Conservation (phyloP, 805 yeast species). For the Wickerhamiella sorbophila region DNA sequence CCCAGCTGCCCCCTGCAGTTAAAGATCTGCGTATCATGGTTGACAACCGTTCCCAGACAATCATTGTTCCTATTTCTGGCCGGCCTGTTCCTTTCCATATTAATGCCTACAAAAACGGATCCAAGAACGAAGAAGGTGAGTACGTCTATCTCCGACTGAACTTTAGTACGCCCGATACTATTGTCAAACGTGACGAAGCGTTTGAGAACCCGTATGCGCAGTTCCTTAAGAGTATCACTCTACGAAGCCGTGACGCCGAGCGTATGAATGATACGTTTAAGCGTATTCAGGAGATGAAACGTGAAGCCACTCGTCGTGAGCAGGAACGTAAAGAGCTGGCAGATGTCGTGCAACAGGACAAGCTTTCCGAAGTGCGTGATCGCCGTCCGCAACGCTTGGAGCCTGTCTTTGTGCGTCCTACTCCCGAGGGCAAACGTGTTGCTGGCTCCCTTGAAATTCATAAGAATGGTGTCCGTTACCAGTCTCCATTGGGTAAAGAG, state of each 20-base stretch:
- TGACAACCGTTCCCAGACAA: constrained; percentile 76
- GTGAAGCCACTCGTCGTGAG: constrained; percentile 80
- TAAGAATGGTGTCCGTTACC: constrained; percentile 91
- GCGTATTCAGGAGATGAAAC: constrained; percentile 82
- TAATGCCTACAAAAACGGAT: constrained; percentile 84
- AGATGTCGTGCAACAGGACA: constrained; percentile 89
- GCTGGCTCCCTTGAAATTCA: constrained; percentile 86
- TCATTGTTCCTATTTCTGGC: constrained; percentile 81
- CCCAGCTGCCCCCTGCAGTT: constrained; percentile 76
- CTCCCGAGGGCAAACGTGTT: constrained; percentile 91
- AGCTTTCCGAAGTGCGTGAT: constrained; percentile 62
- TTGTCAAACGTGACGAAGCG: constrained; percentile 63
- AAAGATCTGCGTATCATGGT: constrained; percentile 76
- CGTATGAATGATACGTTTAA: constrained; percentile 82
- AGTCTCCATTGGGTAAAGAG: constrained; percentile 70
- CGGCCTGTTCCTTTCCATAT: constrained; percentile 97
- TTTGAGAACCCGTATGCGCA: constrained; percentile 83
- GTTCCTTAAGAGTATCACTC: constrained; percentile 72
- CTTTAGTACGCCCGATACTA: constrained; percentile 88
- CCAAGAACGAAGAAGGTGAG: constrained; percentile 93
- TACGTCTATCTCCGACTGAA: constrained; percentile 80
- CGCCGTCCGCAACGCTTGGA: constrained; percentile 80
- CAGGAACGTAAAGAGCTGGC: constrained; percentile 82
- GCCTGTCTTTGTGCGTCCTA: constrained; percentile 81
- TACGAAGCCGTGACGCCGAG: constrained; percentile 81